Percentiles rank a stretch among this genome's conserved stretches.
These are phyloP conservation scores for Amanita muscaria DNA, from an alignment of 768 basidiomycete species.

Conservation along the genomic window DNA sequence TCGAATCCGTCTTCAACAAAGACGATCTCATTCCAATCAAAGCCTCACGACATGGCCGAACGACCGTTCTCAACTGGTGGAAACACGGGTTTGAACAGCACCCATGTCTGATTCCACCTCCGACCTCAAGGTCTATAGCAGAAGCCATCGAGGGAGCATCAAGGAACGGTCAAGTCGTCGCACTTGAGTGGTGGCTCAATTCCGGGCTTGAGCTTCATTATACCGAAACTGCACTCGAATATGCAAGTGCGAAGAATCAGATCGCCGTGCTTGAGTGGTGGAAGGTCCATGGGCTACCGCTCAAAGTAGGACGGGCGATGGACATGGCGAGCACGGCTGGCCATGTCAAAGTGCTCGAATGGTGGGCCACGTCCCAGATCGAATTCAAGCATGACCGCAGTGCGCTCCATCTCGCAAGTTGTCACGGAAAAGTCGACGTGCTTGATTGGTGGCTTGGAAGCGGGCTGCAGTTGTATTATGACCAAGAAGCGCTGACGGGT, in stretches of 20 bases:
- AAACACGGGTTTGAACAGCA: constrained; percentile 54
- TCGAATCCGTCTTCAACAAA: constrained; percentile 49
- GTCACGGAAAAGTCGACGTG: constrained; percentile 71
- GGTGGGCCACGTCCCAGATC: constrained; percentile 76
- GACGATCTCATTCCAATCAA: constrained; percentile 67
- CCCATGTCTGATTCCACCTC: constrained; percentile 49
- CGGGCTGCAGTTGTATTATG: constrained; percentile 69
- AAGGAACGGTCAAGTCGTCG: constrained; percentile 61
- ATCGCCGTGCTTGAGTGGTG: constrained; percentile 80
- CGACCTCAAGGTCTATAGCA: constrained; percentile 43
- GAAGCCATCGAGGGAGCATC: constrained; percentile 77
- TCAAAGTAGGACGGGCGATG: constrained; percentile 80
- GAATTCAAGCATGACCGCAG: constrained; percentile 74
- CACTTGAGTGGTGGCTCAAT: constrained; percentile 75
- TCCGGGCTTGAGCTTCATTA: constrained; percentile 64
- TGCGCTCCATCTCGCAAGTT: constrained; percentile 71
- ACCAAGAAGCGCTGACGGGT: constrained; percentile 69
- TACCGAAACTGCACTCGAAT: constrained; percentile 71
- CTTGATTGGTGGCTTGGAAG: constrained; percentile 80
- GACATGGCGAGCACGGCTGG: constrained; percentile 79
- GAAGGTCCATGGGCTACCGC: constrained; percentile 55
- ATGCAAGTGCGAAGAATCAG: constrained; percentile 71
- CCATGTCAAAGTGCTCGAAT: constrained; percentile 66
- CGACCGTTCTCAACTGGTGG: constrained; percentile 75
- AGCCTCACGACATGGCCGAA: constrained; percentile 70